Evolutionary conservation across 2,329 filamentous ascomycete genomes (phyloP).

Genomic region (Fusarium drepaniforme): DNA sequence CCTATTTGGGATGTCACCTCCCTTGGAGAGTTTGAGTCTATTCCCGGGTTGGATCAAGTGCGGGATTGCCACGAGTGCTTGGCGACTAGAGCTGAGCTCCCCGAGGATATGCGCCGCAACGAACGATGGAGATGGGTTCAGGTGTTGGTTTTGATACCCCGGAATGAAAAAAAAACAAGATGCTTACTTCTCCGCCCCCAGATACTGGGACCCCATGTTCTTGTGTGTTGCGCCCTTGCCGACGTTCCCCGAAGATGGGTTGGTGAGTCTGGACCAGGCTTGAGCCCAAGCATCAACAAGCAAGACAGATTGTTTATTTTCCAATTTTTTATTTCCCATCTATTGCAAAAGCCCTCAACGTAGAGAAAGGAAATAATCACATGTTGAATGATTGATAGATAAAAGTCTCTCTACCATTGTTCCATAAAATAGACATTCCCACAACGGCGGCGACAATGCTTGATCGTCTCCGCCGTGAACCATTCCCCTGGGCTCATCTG

Average conservation of each 20-base stretch:
- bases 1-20: neutral
- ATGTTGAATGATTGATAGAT: too few species aligned
- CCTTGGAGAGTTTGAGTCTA: neutral
- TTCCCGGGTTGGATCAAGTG: neutral
- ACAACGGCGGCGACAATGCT: neutral
- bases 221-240: neutral
- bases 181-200: neutral
- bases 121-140: neutral
- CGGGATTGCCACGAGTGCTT: neutral
- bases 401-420: too few species aligned
- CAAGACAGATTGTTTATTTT: neutral
- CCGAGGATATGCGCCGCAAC: neutral
- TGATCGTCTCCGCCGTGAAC: neutral
- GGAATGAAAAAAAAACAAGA: neutral
- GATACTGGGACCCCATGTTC: neutral
- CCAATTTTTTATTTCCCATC: too few species aligned
- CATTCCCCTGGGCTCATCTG: neutral
- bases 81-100: neutral
- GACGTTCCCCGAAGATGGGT: neutral
- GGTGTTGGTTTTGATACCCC: neutral
- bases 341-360: too few species aligned
- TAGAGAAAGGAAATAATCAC: too few species aligned
- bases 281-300: neutral
- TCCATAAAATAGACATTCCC: neutral
- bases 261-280: neutral